Base-by-base conservation (phyloP, 139 green algal species). In the Chlamydomonas sphaeroides region DNA sequence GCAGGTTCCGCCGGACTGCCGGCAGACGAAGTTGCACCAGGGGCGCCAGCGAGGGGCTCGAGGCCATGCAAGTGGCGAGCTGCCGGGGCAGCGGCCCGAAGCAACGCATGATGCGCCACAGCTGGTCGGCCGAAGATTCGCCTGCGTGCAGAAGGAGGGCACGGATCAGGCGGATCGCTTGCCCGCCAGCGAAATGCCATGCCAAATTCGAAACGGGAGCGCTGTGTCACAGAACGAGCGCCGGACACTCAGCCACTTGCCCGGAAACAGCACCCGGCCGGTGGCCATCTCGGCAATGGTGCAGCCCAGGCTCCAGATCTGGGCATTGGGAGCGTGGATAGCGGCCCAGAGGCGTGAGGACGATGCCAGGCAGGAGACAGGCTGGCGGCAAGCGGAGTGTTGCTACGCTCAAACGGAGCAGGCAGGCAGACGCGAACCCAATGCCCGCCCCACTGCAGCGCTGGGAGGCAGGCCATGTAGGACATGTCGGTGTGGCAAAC, bases 71-170 rank as follows among this genome's bases (percentile, higher is more conserved):
- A 15, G 56, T 62, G 51, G 68, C 72, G 41, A 92, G 87, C 32
- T 66, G 21, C 20, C 63, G 51, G 1, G 86, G 84, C 38, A 96
- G 85, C n/a, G 49, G 45, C 0, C 90, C 89, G 36, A 93, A 65
- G 45, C 80, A 85, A 63, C 85, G 84, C 61, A 93, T 84, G 30
- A 95, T 91, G 41, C 89, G 86, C 79, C 89, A 94, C 63, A 97
- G 86, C 92, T 94, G 90, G 69, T 94, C 92, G 7, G 94, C 84
- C 84, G 96, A 91, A 57, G 63, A 63, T n/a, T 8, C 18, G 35
- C 65, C 59, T 66, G 59, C 8, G 23, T 10, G 21, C 17, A 17
- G 17, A 28, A 25, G 25, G n/a, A 4, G 21, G n/a, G 18, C 30
- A 14, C 5, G 57, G 7, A 14, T n/a, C n/a, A 21, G 26, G 57